A percentile compares a stretch with the other conserved stretches of the same genome.
phyloP scores from a whole-genome alignment of 148 eudicot genomes.

The Cornus florida region DNA sequence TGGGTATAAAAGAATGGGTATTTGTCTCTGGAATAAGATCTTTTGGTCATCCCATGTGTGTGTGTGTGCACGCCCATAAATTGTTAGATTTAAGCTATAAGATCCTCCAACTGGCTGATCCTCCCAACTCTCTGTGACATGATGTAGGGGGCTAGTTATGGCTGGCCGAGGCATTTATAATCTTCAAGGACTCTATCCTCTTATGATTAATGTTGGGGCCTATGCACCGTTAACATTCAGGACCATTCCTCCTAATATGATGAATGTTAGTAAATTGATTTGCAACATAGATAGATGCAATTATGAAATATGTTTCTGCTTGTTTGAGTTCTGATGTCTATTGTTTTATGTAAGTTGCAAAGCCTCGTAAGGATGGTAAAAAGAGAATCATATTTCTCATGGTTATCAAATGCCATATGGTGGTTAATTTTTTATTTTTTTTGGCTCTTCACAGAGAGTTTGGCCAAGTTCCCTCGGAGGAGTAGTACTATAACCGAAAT shows the following conservation, averaged over 20 bases:
- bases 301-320: background rate
- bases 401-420: background rate
- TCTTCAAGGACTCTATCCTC: background rate
- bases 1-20: no score
- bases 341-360: background rate
- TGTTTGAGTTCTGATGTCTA: background rate
- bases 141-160: background rate
- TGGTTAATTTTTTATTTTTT: background rate
- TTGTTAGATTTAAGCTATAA: background rate
- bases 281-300: no score
- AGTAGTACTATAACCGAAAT: constrained; percentile 49
- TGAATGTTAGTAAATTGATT: no score
- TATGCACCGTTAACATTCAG: no score
- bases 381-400: background rate
- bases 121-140: background rate
- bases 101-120: no score
- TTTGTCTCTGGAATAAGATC: no score
- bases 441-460: constrained; percentile 59
- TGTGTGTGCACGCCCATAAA: no score
- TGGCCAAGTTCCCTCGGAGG: constrained; percentile 88
- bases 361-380: background rate
- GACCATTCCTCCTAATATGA: no score
- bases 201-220: no score
- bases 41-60: no score
- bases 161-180: background rate